Base-by-base conservation (phyloP, 345 rosid genomes). In the Xanthoceras sorbifolium region DNA sequence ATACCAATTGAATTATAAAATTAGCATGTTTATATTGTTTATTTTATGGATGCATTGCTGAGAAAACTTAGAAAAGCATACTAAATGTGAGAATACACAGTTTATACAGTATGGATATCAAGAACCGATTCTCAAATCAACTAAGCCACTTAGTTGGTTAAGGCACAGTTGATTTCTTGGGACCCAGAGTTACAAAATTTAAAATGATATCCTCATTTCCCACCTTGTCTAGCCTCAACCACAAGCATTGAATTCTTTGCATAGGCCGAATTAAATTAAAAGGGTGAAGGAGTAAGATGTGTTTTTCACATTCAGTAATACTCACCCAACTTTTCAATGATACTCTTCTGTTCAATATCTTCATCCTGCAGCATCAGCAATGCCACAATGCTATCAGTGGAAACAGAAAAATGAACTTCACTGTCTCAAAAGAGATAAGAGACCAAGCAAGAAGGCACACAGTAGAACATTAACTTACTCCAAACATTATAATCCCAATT, bases 271-370 rank as follows among this genome's bases (percentile, higher is more conserved):
- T 62, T 71, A 75, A 8, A 18, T n/a, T 67, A 57, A 2, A 18
- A 57, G 40, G 25, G 29, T 15, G n/a, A 62, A 55, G 57, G 20
- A 32, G 31, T 50, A 52, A 26, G 20, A 40, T 50, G 57, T 28
- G 22, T 22, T 38, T 65, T 18, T 28, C 14, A 50, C 14, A 32
- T 25, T 44, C 11, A 69, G 68, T 23, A 71, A 71, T 69, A 78
- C 93, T 81, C 78, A 87, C 98, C 95, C 78, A 93, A 66, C 81
- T 87, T 91, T 78, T 85, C 92, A 72, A 88, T 60, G 44, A 87
- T 64, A 68, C 76, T 78, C 77, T 84, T 86, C 80, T 80, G 87
- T 75, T 89, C 87, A 60, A 70, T 6, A 48, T 28, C 59, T 64
- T 40, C 78, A 76, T 82, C 80, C 97, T 93, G 84, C 69, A 84